Percentiles rank a stretch among this genome's conserved stretches.
Evolutionary conservation across 1,284 basidiomycete species (phyloP).

Genomic region (Malassezia japonica): DNA sequence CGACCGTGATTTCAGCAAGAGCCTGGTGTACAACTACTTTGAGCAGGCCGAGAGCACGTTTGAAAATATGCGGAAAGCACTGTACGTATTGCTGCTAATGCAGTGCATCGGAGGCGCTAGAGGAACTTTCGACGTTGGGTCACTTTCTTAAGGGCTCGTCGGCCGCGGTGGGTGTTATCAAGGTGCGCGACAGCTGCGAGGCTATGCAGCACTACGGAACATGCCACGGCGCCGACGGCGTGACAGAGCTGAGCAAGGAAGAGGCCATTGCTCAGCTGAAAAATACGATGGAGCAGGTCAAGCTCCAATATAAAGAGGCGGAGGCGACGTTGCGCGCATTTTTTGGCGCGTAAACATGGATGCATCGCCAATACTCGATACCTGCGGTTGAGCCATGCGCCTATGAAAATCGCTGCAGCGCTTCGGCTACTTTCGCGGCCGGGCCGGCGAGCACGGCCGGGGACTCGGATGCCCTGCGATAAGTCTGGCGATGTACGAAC

Average conservation of each 20-base stretch:
- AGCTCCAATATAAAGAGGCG: slow-evolving; percentile 40
- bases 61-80: slow-evolving; percentile 63
- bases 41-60: slow-evolving; percentile 59
- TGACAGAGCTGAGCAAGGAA: slow-evolving; percentile 23
- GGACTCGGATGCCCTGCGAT: background rate
- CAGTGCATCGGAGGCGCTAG: slow-evolving; percentile 58
- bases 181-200: slow-evolving; percentile 73
- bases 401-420: background rate
- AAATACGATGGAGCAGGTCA: slow-evolving; percentile 28
- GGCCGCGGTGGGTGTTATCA: slow-evolving; percentile 71
- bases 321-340: slow-evolving; percentile 45
- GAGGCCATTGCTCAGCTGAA: slow-evolving; percentile 29
- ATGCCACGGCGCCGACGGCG: slow-evolving; percentile 47
- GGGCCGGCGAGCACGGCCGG: background rate
- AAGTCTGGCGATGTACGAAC: background rate
- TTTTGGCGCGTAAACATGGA: slow-evolving; percentile 44
- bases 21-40: slow-evolving; percentile 72
- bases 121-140: slow-evolving; percentile 63
- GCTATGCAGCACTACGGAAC: slow-evolving; percentile 75
- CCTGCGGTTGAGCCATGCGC: background rate
- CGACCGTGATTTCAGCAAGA: slow-evolving; percentile 64
- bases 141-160: slow-evolving; percentile 93
- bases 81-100: slow-evolving; percentile 55
- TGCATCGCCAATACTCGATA: background rate
- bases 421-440: background rate